phyloP scores from a whole-genome alignment of 2,329 filamentous ascomycete genomes.

The Aspergillus flavus region DNA sequence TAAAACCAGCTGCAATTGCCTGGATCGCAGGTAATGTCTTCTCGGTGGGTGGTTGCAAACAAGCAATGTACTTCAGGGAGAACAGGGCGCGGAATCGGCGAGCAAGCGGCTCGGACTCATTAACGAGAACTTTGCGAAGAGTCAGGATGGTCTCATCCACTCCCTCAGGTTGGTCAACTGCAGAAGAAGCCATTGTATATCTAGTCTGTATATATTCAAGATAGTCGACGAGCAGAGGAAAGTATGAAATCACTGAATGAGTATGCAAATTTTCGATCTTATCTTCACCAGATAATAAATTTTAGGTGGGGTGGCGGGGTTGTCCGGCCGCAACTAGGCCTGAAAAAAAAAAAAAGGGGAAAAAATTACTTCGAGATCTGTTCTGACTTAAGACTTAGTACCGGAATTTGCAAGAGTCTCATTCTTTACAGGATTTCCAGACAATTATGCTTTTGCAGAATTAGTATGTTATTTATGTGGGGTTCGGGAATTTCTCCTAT shows the following conservation, averaged over 20 bases:
- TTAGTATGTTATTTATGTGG: background rate
- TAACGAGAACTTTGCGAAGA: constrained; percentile 71
- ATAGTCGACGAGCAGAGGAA: background rate
- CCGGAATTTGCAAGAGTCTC: background rate
- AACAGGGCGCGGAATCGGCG: constrained; percentile 95
- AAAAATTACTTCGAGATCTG: background rate
- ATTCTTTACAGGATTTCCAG: background rate
- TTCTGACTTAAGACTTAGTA: background rate
- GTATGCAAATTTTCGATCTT: constrained; percentile 36
- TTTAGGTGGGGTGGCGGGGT: constrained; percentile 43
- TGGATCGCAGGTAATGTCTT: constrained; percentile 66
- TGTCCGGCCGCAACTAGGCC: constrained; percentile 19
- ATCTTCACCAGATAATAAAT: constrained; percentile 36
- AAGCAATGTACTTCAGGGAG: constrained; percentile 91
- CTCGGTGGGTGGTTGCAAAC: constrained; percentile 59
- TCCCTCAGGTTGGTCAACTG: constrained; percentile 27
- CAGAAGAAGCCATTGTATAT: constrained; percentile 35
- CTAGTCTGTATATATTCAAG: constrained; percentile 1
- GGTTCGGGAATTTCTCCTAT: background rate
- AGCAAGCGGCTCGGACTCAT: constrained; percentile 79
- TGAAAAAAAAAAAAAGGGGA: background rate
- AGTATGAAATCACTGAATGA: constrained; percentile 7
- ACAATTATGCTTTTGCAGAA: background rate
- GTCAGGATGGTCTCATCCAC: constrained; percentile 43
- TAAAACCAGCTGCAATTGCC: constrained; percentile 86